Evolutionary conservation across 2,329 filamentous ascomycete species (phyloP), one percentile per base, ranked within the genome.

Genomic region (Pestalotiopsis sp.): DNA sequence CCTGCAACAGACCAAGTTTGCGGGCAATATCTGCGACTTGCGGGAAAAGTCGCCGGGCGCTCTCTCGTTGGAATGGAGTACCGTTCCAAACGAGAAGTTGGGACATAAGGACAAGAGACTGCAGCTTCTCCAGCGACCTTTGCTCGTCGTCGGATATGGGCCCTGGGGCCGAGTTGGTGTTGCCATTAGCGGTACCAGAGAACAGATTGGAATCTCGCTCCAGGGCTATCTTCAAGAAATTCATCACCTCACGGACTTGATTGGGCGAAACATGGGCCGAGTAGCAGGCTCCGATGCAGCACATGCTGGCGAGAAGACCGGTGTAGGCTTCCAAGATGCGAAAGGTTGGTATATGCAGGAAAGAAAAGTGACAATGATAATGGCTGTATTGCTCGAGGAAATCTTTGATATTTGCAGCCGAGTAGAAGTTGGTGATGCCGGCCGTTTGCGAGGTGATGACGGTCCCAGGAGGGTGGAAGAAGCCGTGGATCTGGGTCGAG

Each of bases 271-370:
- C 80, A 69, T 84, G 84, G 66, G 91, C 85, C 64, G 91, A 92
- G 78, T 94, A 94, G 67, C 92, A 91, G 55, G 91, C 91, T 48
- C 92, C 92, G 73, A 92, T 84, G 76, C 89, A 92, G 74, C 91
- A 89, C 83, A 94, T 91, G 69, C 86, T 85, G 68, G 92, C 84
- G 63, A 92, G 81, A 69, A 94, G 83, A 71, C 90, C 89, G 69
- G 89, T 88, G 76, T 91, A 89, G 60, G 89, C 87, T 70, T 89
- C 85, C 69, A 86, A 82, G 65, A 92, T 86, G 74, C 89, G 86
- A 79, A 94, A 92, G 9, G 91, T 92, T 44, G 91, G 86, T 76
- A 91, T 85, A 75, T 94, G 91, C 65, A 94, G 84, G 71, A 92
- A 85, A 22, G 91, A 89, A 81, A 92, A 92, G 78, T 94, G 91